These are phyloP conservation scores for Apiotrichum sp. DNA, from an alignment of 1,284 basidiomycete species.

Conservation along the genomic window DNA sequence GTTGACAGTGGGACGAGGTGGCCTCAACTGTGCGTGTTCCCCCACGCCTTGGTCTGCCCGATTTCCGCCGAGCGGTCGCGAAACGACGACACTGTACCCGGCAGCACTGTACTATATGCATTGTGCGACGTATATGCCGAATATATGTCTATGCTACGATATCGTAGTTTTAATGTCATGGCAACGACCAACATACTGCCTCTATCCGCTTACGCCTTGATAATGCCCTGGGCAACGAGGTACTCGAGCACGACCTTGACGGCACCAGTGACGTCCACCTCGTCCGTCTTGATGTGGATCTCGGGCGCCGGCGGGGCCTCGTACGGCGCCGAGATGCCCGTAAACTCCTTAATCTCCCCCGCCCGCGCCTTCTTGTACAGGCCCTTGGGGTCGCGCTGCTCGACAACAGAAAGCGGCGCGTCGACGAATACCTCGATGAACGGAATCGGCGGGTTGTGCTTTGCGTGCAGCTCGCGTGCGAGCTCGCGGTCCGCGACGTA, in stretches of 20 bases:
- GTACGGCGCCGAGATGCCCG: slow-evolving; percentile 95
- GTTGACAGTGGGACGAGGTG: too few species aligned
- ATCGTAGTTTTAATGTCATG: too few species aligned
- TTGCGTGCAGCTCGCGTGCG: slow-evolving; percentile 76
- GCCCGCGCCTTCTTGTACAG: slow-evolving; percentile 94
- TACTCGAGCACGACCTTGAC: slow-evolving; percentile 79
- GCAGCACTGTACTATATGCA: too few species aligned
- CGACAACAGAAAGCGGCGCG: slow-evolving; percentile 80
- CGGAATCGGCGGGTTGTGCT: slow-evolving; percentile 54
- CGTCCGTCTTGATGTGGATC: slow-evolving; percentile 85
- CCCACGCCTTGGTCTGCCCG: too few species aligned
- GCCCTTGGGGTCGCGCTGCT: slow-evolving; percentile 93
- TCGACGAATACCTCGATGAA: slow-evolving; percentile 96
- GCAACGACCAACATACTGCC: neutral
- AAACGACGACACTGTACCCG: too few species aligned
- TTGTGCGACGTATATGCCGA: too few species aligned
- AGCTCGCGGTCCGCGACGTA: slow-evolving; percentile 79
- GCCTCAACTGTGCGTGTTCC: too few species aligned
- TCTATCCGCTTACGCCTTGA: slow-evolving; percentile 20
- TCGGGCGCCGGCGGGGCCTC: slow-evolving; percentile 82
- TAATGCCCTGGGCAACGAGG: slow-evolving; percentile 56
- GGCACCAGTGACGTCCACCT: slow-evolving; percentile 69
- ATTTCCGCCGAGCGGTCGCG: too few species aligned
- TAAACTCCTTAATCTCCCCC: slow-evolving; percentile 82
- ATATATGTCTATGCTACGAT: too few species aligned